Evolutionary conservation across 1,284 basidiomycete species (phyloP).

Genomic region (Mycena sp.): DNA sequence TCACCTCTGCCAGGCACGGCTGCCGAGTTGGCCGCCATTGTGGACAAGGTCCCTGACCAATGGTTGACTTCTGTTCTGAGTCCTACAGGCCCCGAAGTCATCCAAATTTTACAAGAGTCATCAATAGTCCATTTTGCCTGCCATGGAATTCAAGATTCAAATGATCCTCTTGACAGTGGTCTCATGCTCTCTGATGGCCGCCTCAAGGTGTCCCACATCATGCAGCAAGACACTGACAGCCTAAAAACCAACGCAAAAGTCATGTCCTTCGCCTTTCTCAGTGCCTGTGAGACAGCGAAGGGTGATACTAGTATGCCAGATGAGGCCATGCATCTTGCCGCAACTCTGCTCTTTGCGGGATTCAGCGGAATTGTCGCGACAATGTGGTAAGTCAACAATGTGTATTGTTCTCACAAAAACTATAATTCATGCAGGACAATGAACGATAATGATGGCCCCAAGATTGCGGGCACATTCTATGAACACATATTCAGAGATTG

Average conservation of each 20-base stretch:
- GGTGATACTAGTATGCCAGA: conserved; percentile 27
- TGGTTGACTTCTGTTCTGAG: background rate
- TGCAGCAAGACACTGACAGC: background rate
- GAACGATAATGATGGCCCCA: background rate
- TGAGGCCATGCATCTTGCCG: conserved; percentile 32
- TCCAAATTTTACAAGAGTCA: conserved; percentile 4
- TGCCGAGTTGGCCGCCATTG: background rate
- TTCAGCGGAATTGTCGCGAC: conserved; percentile 31
- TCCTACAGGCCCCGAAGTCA: conserved; percentile 3
- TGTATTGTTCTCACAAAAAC: background rate
- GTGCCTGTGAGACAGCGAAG: conserved; percentile 32
- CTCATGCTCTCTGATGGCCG: conserved; percentile 25
- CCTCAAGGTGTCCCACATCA: conserved; percentile 24
- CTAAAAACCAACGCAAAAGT: background rate
- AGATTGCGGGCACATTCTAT: too few relatives aligned
- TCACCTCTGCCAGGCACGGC: background rate
- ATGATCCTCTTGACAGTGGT: conserved; percentile 26
- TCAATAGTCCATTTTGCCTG: conserved; percentile 32
- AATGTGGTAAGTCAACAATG: conserved; percentile 34
- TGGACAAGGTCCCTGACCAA: background rate
- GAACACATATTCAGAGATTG: too few relatives aligned
- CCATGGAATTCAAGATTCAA: conserved; percentile 26
- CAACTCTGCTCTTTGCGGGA: conserved; percentile 24
- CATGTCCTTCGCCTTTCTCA: conserved; percentile 27
- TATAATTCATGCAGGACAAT: background rate